Percentiles rank a stretch among this genome's conserved stretches.
phyloP scores from a whole-genome alignment of 306 rosid genomes.

The Glycine soja region DNA sequence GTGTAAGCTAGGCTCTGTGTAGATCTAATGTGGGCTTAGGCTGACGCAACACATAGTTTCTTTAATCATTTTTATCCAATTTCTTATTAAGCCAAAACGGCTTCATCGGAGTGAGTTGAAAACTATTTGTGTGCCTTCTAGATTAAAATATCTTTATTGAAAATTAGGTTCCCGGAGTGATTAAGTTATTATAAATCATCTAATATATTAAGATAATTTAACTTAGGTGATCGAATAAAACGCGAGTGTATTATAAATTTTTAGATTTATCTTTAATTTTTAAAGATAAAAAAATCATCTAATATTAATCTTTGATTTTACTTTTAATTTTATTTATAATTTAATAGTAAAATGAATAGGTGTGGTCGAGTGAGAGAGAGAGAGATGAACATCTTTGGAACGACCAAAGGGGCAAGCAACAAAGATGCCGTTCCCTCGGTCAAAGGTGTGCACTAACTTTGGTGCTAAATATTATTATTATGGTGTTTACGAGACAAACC shows the following conservation, averaged over 20 bases:
- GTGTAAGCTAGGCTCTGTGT: slow-evolving; percentile 49
- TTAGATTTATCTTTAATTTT: too few species aligned
- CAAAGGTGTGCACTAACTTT: slow-evolving; percentile 41
- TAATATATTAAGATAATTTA: too few species aligned
- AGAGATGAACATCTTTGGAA: slow-evolving; percentile 33
- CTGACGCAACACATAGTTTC: slow-evolving; percentile 58
- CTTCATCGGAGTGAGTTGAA: slow-evolving; percentile 29
- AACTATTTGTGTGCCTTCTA: not conserved
- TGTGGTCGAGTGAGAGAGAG: not conserved
- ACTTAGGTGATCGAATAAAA: too few species aligned
- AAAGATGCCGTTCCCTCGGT: slow-evolving; percentile 53
- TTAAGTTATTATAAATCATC: too few species aligned
- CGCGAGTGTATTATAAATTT: too few species aligned
- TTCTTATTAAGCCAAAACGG: not conserved
- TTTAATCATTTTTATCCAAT: slow-evolving; percentile 28
- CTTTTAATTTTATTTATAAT: slow-evolving; percentile 14
- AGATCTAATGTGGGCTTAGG: slow-evolving; percentile 56
- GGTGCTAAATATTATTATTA: slow-evolving; percentile 38
- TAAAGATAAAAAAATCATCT: too few species aligned
- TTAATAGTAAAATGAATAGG: not conserved
- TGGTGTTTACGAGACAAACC: slow-evolving; percentile 1
- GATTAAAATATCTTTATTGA: not conserved
- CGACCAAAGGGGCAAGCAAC: slow-evolving; percentile 50
- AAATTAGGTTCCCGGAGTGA: too few species aligned
- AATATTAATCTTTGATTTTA: not conserved